Evolutionary conservation across 192 early-diverging fungal species (phyloP).

Genomic region (Mycoemilia scoparia): DNA sequence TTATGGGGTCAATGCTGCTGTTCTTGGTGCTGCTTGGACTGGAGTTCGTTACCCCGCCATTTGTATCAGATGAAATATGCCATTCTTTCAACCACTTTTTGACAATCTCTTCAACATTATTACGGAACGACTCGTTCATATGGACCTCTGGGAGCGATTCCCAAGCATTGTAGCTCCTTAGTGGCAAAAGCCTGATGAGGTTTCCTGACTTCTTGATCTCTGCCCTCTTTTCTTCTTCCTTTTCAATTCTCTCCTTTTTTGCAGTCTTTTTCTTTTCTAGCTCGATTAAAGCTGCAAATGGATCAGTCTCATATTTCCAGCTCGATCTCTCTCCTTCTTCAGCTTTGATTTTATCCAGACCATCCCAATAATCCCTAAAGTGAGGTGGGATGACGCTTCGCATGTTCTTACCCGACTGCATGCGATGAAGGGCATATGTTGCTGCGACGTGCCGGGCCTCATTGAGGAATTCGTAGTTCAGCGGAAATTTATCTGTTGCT

Average conservation of each 20-base stretch:
- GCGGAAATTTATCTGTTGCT: not conserved
- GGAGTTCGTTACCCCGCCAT: not conserved
- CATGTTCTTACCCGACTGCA: slow-evolving; percentile 49
- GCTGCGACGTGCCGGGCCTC: slow-evolving; percentile 53
- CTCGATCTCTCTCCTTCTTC: slow-evolving; percentile 8
- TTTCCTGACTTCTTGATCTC: slow-evolving; percentile 18
- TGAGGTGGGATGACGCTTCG: slow-evolving; percentile 55
- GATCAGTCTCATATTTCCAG: slow-evolving; percentile 57
- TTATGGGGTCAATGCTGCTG: not conserved
- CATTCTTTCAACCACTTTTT: slow-evolving; percentile 24
- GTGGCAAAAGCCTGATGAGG: slow-evolving; percentile 11
- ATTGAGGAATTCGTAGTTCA: slow-evolving; percentile 7
- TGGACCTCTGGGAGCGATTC: slow-evolving; percentile 37
- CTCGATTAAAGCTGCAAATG: slow-evolving; percentile 44
- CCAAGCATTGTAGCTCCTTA: slow-evolving; percentile 8
- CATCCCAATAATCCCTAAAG: slow-evolving; percentile 52
- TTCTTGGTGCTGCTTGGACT: not conserved
- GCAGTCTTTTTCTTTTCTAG: slow-evolving; percentile 15
- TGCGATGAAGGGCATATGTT: slow-evolving; percentile 59
- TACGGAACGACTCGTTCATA: slow-evolving; percentile 42
- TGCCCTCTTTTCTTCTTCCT: slow-evolving; percentile 14
- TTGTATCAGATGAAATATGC: not conserved
- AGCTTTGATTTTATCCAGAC: slow-evolving; percentile 37
- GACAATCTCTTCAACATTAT: slow-evolving; percentile 45
- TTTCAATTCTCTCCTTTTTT: not conserved